Base-by-base conservation (phyloP, 768 basidiomycete genomes). In the Symmetrospora coprosmae region DNA sequence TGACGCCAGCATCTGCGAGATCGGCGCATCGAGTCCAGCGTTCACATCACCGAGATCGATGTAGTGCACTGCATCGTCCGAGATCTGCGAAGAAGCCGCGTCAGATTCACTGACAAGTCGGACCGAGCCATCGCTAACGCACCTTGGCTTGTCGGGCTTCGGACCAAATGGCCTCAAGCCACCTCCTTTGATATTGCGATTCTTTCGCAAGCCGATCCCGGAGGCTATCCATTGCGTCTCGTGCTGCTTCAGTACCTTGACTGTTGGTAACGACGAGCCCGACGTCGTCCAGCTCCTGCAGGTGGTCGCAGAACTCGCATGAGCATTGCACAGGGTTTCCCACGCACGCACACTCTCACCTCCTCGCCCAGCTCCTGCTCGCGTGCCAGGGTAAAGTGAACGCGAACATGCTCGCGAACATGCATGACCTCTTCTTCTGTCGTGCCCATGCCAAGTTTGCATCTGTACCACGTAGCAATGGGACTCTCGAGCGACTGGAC, bases 391-490 rank as follows among this genome's bases (percentile, higher is more conserved):
- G 40, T 33, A 47, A 45, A 58, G 9, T 58, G 28, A 2, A 58
- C 40, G 8, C 40, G 23, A 6, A 58, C 55, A 47, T 58, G 23
- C 17, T 28, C 23, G 41, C 40, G 28, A 4, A 30, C 38, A 33
- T 34, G 39, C 6, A 46, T 58, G 6, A 39, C 3, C 6, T 27
- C 28, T 13, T 33, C 40, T 8, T 58, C 55, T 16, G 16, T 37
- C 30, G 55, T 7, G n/a, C 21, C 21, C 40, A 58, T 28, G 5
- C 41, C 55, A 8, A 58, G 33, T 23, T 58, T 58, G 30, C 55
- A 46, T 17, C 55, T 25, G n/a, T 28, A 45, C 55, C 55, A 58
- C 30, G 39, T 38, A 2, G 55, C 31, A 17, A 58, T 45, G 14
- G 19, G 28, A 25, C 11, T 23, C 13, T 39, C 30, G 7, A 19